These are phyloP conservation scores for Tolypocladium sp. DNA, from an alignment of 2,329 filamentous ascomycete species.

Conservation along the genomic window DNA sequence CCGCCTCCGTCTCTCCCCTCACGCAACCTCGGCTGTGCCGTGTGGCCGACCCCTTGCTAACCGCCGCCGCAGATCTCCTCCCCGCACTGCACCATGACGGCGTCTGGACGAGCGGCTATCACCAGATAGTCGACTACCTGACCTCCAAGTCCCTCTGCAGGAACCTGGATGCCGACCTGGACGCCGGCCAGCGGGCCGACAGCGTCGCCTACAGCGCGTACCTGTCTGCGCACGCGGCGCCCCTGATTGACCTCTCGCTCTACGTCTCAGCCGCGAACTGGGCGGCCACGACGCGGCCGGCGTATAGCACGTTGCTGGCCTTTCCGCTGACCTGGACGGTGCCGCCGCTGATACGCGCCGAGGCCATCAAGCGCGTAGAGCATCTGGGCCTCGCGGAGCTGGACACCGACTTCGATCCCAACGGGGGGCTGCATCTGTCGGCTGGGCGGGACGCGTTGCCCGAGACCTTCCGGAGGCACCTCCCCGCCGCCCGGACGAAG, in stretches of 20 bases:
- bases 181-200: conserved; percentile 33
- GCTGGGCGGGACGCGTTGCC: conserved; percentile 27
- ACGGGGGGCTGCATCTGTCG: conserved; percentile 24
- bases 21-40: neutral
- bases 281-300: conserved; percentile 63
- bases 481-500: conserved; percentile 31
- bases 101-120: conserved; percentile 51
- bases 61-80: conserved; percentile 35
- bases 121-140: conserved; percentile 51
- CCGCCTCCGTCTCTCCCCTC: neutral
- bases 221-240: conserved; percentile 63
- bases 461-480: conserved; percentile 27
- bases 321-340: conserved; percentile 87
- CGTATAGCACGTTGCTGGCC: conserved; percentile 69
- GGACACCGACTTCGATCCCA: conserved; percentile 47
- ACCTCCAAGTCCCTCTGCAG: conserved; percentile 22
- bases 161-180: conserved; percentile 30
- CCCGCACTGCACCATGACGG: conserved; percentile 44
- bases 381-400: conserved; percentile 61
- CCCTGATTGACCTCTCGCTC: conserved; percentile 75
- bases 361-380: conserved; percentile 61
- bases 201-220: conserved; percentile 53
- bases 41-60: conserved; percentile 9
- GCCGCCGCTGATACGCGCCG: conserved; percentile 61
- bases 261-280: conserved; percentile 91